Percentiles rank a stretch among this genome's conserved stretches.
Evolutionary conservation across 2,329 filamentous ascomycete genomes (phyloP).

Genomic region (Amauroascus verrucosus): DNA sequence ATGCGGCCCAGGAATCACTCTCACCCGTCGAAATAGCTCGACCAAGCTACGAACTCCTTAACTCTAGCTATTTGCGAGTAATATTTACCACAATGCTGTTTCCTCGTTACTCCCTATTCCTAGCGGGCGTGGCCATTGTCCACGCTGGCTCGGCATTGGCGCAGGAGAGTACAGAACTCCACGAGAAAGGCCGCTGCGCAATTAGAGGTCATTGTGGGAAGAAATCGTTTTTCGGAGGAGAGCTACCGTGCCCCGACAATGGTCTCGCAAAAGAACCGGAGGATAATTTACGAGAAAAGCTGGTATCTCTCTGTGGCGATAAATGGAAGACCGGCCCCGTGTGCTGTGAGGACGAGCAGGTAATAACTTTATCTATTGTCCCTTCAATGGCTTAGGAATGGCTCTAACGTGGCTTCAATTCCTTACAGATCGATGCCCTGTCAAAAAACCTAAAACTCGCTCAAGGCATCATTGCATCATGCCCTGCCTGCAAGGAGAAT

Average conservation of each 20-base stretch:
- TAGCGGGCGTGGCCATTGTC: conserved; percentile 11
- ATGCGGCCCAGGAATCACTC: neutral
- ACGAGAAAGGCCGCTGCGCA: conserved; percentile 80
- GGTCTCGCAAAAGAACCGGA: conserved; percentile 65
- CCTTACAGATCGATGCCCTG: conserved; percentile 62
- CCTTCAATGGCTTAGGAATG: neutral
- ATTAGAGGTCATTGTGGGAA: conserved; percentile 88
- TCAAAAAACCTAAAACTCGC: conserved; percentile 77
- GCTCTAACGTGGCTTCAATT: neutral
- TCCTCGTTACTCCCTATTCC: neutral
- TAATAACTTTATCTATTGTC: conserved; percentile 28
- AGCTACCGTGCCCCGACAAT: conserved; percentile 90
- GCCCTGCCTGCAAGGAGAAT: conserved; percentile 94
- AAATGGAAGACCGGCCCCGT: conserved; percentile 77
- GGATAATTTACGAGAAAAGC: conserved; percentile 58
- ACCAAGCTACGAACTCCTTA: neutral
- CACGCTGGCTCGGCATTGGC: conserved; percentile 8
- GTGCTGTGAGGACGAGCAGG: conserved; percentile 76
- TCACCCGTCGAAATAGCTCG: neutral
- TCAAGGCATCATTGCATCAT: conserved; percentile 80
- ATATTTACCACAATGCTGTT: conserved; percentile 1
- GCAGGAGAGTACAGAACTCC: conserved; percentile 41
- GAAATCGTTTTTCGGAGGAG: conserved; percentile 76
- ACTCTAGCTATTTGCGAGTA: neutral
- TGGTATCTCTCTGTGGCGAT: conserved; percentile 74